phyloP scores from a whole-genome alignment of 2,329 filamentous ascomycete genomes.

The Aspergillus sclerotialis region DNA sequence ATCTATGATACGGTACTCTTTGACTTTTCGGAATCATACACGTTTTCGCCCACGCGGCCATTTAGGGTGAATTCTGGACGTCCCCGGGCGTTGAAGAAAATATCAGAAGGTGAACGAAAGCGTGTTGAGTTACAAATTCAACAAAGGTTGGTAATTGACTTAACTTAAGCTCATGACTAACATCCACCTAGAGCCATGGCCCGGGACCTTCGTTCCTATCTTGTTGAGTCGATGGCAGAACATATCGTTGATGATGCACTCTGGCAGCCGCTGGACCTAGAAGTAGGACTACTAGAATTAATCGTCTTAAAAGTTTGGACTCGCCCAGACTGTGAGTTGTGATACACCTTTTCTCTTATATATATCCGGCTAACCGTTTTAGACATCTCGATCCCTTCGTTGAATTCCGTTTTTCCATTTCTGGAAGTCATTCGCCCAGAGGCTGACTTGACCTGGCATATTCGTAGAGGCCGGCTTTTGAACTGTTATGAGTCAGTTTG shows the following conservation, averaged over 20 bases:
- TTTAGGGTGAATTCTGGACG: slow-evolving; percentile 4
- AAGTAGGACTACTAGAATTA: slow-evolving; percentile 7
- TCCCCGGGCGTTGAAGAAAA: slow-evolving; percentile 6
- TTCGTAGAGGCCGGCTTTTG: slow-evolving; percentile 6
- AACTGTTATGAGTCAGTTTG: slow-evolving; percentile 5
- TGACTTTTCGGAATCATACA: slow-evolving; percentile 8
- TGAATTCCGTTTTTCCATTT: slow-evolving; percentile 7
- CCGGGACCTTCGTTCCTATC: slow-evolving; percentile 6
- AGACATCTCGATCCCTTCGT: slow-evolving; percentile 6
- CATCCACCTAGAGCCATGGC: slow-evolving; percentile 1
- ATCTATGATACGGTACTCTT: slow-evolving; percentile 8
- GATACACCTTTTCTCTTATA: background rate
- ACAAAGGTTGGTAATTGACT: slow-evolving; percentile 5
- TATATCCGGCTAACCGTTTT: slow-evolving; percentile 3
- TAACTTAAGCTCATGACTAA: slow-evolving; percentile 3
- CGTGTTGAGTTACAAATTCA: slow-evolving; percentile 5
- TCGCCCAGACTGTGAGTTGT: slow-evolving; percentile 9
- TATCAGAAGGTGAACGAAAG: slow-evolving; percentile 7
- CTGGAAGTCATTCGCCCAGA: slow-evolving; percentile 5
- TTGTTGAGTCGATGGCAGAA: slow-evolving; percentile 3
- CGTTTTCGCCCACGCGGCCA: slow-evolving; percentile 4
- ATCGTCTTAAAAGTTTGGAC: slow-evolving; percentile 6
- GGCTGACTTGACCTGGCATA: too few relatives aligned
- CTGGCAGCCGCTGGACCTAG: slow-evolving; percentile 6
- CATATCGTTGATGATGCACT: slow-evolving; percentile 6